Evolutionary conservation across 2,329 filamentous ascomycete species (phyloP), one percentile per base, ranked within the genome.

Genomic region (Rutstroemia sp.): DNA sequence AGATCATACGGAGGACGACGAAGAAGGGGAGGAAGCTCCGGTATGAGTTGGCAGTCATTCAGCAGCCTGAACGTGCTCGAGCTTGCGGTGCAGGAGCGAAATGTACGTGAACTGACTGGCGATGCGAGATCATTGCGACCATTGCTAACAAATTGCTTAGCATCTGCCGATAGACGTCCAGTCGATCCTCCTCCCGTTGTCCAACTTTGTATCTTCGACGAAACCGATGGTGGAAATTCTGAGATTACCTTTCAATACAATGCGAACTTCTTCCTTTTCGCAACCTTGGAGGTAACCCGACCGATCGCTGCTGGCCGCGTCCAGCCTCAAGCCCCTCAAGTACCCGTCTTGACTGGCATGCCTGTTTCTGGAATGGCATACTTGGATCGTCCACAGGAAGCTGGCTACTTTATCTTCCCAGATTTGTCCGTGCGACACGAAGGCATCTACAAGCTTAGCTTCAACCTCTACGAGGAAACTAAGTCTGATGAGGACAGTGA

Each of bases 331-430:
- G 46, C 87, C 10, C 82, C 83, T 50, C 86, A 84, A 57, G 85
- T 87, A 45, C 88, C 94, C 0, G 92, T 97, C 23, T 76, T 99
- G 64, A 97, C 92, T 0, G 94, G 94, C 62, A 92, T 95, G 65
- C 91, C 92, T 0, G 92, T 96, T 14, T 94, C 92, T 18, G 94
- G 92, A 57, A 95, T 96, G 81, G 92, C 92, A 23, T 96, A 97
- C 69, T 80, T 99, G 51, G 92, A 97, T 70, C 87, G 92, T 46
- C 94, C 94, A 2, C 73, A 74, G 41, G 81, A 84, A 63, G 83
- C 82, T 44, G 94, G 92, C 54, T 99, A 97, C 72, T 99, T 99
- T 73, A 89, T 99, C 71, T 99, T 99, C 71, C 94, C 94, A 3
- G 94, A 99, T 72, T 77, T 97, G 27, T 96, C 92, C 0, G 92